Conservation (phyloP, 331 rosid species). For the Erythrophleum ivorense region DNA sequence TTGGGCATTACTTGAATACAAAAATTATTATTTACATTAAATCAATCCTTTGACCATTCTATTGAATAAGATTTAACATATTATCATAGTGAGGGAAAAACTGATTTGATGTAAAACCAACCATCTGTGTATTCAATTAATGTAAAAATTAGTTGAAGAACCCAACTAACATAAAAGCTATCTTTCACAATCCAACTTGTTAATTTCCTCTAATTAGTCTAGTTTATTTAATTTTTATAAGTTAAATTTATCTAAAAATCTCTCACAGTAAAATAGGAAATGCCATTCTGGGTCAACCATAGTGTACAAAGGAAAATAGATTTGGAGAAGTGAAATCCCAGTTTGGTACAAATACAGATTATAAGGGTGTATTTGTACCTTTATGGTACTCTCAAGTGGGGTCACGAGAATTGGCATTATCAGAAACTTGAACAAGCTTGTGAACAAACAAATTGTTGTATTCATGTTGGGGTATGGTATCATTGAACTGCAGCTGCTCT, state of each 20-base stretch:
- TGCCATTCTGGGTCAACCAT: conserved; percentile 29
- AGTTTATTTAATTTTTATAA: not conserved
- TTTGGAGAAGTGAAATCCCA: conserved; percentile 21
- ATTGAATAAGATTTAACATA: not conserved
- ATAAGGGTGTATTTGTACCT: conserved; percentile 15
- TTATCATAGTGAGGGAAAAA: not conserved
- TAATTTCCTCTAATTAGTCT: too few species aligned
- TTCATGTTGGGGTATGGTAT: conserved; percentile 41
- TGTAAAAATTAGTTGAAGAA: not conserved
- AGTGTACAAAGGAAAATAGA: conserved; percentile 1
- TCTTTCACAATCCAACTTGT: not conserved
- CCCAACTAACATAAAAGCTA: not conserved
- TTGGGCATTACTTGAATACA: not conserved
- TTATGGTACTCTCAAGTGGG: conserved; percentile 38
- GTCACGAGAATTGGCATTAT: conserved; percentile 38
- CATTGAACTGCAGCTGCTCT: conserved; percentile 45
- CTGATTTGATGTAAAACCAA: conserved; percentile 7
- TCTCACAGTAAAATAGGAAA: not conserved
- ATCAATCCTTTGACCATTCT: not conserved
- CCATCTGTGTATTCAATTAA: not conserved
- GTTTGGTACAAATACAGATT: conserved; percentile 27
- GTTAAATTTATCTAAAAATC: not conserved
- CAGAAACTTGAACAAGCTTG: conserved; percentile 42
- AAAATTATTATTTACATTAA: too few species aligned
- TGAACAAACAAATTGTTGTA: not conserved